These are phyloP conservation scores for Phyllosticta paracitricarpa DNA, from an alignment of 2,329 filamentous ascomycete genomes.

Conservation along the genomic window DNA sequence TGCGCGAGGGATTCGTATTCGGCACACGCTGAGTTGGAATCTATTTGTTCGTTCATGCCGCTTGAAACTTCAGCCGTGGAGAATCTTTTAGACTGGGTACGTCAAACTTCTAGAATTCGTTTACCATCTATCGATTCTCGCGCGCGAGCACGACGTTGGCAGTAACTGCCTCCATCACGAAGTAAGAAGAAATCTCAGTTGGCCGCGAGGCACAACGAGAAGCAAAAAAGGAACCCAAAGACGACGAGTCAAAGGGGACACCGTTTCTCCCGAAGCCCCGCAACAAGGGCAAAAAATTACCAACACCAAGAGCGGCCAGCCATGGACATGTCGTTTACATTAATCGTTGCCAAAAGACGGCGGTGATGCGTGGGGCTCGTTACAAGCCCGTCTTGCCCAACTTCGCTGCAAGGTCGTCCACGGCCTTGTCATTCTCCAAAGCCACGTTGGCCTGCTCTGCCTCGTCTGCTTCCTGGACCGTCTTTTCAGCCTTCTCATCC, in stretches of 20 bases:
- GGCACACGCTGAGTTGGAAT: neutral
- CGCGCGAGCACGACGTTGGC: neutral
- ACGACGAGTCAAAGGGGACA: neutral
- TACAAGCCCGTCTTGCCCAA: slow-evolving; percentile 54
- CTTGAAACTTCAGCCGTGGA: neutral
- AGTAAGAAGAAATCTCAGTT: neutral
- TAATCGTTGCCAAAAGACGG: neutral
- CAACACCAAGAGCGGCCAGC: neutral
- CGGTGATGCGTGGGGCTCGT: neutral
- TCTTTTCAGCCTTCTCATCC: slow-evolving; percentile 52
- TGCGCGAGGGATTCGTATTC: neutral
- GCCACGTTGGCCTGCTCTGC: slow-evolving; percentile 66
- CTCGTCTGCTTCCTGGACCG: slow-evolving; percentile 58
- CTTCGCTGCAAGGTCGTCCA: slow-evolving; percentile 69
- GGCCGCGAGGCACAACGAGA: neutral
- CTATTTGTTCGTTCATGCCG: neutral
- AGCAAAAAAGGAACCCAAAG: neutral
- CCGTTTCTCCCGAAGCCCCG: neutral
- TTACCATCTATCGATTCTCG: neutral
- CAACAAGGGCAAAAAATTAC: neutral
- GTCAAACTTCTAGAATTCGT: neutral
- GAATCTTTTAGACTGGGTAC: neutral
- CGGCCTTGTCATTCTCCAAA: slow-evolving; percentile 61
- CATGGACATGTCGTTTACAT: neutral
- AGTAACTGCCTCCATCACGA: neutral